Conservation (phyloP, 1,284 basidiomycete species). For the Heterobasidion occidentale region DNA sequence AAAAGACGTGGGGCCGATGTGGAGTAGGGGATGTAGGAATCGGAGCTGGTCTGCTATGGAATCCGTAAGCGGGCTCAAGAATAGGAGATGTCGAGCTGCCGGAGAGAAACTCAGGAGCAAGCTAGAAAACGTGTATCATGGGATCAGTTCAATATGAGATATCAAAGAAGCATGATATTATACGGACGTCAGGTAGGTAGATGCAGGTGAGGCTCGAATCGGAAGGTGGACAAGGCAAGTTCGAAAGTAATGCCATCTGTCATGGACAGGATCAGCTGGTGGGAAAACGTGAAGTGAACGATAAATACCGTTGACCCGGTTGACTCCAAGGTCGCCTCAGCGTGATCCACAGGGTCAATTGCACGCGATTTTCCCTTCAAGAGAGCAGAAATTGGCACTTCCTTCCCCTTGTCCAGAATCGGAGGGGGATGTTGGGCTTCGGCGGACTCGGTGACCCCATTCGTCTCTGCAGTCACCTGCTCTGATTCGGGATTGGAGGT, state of each 20-base stretch:
- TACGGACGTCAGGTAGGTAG: slow-evolving; percentile 10
- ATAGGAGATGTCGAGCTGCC: slow-evolving; percentile 10
- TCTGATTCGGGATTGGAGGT: neutral
- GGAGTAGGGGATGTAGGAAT: neutral
- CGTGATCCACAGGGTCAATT: neutral
- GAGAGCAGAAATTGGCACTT: neutral
- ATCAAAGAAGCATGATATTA: neutral
- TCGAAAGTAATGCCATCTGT: neutral
- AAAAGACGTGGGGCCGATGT: neutral
- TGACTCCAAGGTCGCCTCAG: neutral
- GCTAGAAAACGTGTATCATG: neutral
- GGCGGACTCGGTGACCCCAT: neutral
- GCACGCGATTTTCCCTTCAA: neutral
- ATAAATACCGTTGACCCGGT: neutral
- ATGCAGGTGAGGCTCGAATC: slow-evolving; percentile 10
- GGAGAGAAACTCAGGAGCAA: slow-evolving; percentile 10
- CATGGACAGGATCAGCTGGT: too few relatives aligned
- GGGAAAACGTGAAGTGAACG: too few relatives aligned
- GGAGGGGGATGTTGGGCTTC: neutral
- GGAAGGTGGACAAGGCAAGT: neutral
- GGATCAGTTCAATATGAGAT: neutral
- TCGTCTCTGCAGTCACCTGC: neutral
- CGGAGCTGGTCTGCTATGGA: neutral
- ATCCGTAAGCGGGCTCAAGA: neutral
- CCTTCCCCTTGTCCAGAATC: neutral